Evolutionary conservation across 106 monocot genomes (phyloP).

Genomic region (Gastrodia elata): DNA sequence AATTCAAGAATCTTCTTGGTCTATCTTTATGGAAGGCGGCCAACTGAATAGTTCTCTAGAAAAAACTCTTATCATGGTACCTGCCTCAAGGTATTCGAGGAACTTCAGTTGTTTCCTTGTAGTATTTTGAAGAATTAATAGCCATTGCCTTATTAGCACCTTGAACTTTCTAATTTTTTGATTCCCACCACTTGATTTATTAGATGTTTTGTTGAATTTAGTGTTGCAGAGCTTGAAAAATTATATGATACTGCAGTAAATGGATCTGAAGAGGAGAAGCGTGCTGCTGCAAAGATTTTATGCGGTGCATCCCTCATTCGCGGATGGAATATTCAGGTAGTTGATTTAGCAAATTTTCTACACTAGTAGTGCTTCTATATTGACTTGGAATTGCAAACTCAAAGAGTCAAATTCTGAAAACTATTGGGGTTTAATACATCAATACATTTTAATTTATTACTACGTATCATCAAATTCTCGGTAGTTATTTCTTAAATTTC

Average conservation of each 20-base stretch:
- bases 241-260: constrained; percentile 57
- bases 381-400: too few relatives aligned
- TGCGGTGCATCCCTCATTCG: constrained; percentile 72
- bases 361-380: background rate
- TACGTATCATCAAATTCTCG: background rate
- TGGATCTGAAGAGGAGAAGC: constrained; percentile 76
- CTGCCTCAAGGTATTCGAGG: constrained; percentile 67
- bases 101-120: background rate
- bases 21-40: constrained; percentile 71
- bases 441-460: too few relatives aligned
- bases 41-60: constrained; percentile 45
- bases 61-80: constrained; percentile 55
- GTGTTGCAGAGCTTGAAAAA: constrained; percentile 60
- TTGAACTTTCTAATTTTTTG: background rate
- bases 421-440: too few relatives aligned
- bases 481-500: background rate
- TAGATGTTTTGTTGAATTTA: constrained; percentile 19
- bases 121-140: background rate
- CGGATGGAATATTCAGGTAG: constrained; percentile 95
- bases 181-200: background rate
- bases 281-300: constrained; percentile 71
- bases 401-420: too few relatives aligned
- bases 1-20: constrained; percentile 64
- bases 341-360: background rate
- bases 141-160: background rate